Evolutionary conservation across 805 yeast species (phyloP).

Genomic region (Clavispora carvajalis): DNA sequence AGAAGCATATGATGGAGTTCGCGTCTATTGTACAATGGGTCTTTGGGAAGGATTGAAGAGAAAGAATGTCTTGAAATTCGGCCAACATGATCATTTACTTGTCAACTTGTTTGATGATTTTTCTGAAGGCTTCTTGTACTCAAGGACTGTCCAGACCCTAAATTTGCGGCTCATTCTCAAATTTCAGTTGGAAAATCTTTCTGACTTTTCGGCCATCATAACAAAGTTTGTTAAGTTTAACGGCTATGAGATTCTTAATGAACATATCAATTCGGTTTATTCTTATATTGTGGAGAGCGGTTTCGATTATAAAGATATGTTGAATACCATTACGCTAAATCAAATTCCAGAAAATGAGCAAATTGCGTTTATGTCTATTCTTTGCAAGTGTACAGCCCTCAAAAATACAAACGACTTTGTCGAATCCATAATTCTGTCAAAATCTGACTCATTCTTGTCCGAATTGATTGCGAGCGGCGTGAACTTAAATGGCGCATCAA

Average conservation of each 20-base stretch:
- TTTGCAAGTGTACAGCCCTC: too few relatives aligned
- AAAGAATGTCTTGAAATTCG: conserved; percentile 20
- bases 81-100: conserved; percentile 21
- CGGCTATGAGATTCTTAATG: conserved; percentile 21
- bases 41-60: conserved; percentile 46
- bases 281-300: conserved; percentile 9
- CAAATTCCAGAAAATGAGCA: conserved; percentile 2
- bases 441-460: conserved; percentile 11
- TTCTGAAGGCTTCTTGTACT: conserved; percentile 51
- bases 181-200: conserved; percentile 20
- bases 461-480: conserved; percentile 13
- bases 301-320: not conserved
- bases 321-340: not conserved
- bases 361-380: conserved; percentile 4
- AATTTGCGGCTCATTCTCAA: conserved; percentile 42
- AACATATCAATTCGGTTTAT: conserved; percentile 15
- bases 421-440: conserved; percentile 6
- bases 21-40: conserved; percentile 57
- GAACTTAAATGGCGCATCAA: not conserved
- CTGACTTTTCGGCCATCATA: conserved; percentile 24
- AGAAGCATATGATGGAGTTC: conserved; percentile 63
- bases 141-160: conserved; percentile 46
- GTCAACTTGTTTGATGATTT: conserved; percentile 27
- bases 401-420: too few relatives aligned
- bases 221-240: conserved; percentile 37